Evolutionary conservation across 495 filamentous ascomycete species (phyloP), one percentile per base, ranked within the genome.

Genomic region (Penicilliopsis zonata): DNA sequence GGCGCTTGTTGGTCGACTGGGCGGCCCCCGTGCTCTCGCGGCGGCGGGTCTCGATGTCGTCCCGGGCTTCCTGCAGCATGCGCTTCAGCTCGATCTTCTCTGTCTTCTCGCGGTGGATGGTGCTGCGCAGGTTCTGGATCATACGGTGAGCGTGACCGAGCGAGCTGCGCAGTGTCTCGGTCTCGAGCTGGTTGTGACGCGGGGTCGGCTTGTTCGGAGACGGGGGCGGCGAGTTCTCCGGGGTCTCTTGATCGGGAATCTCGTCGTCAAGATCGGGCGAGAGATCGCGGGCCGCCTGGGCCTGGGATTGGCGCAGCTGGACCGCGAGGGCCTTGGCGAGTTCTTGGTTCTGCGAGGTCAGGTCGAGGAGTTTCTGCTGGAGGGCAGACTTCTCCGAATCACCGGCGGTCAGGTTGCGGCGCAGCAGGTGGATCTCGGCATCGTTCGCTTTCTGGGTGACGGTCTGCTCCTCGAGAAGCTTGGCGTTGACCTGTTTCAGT

Each of bases 21-120:
- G 58, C 55, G 9, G 65, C 63, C 16, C 49, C 44, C 23, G 53
- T 54, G 46, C 57, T 53, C 14, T 86, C 82, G 30, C 53, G 67
- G 34, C 86, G 74, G 18, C 78, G 57, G 39, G 72, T 68, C 57
- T 96, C 90, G 15, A 98, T 56, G 44, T 98, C 92, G 53, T 98
- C 90, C 17, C 90, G 76, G 21, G 86, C 80, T 41, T 98, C 90
- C 61, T 94, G 92, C 18, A 98, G 70, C 75, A 98, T 84, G 34
- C 92, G 81, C 54, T 82, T 88, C 28, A 95, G 68, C 51, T 98
- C 90, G 14, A 94, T 70, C 63, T 94, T 98, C 53, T 98, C 90
- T 0, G 88, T 92, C 69, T 94, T 98, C 57, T 98, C 90, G 16
- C 90, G 80, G 51, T 95, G 86, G 31, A 96, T 82, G 42, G 86